Base-by-base conservation (phyloP, 108 stramenopile genomes). In the Cyclotella distinguenda region DNA sequence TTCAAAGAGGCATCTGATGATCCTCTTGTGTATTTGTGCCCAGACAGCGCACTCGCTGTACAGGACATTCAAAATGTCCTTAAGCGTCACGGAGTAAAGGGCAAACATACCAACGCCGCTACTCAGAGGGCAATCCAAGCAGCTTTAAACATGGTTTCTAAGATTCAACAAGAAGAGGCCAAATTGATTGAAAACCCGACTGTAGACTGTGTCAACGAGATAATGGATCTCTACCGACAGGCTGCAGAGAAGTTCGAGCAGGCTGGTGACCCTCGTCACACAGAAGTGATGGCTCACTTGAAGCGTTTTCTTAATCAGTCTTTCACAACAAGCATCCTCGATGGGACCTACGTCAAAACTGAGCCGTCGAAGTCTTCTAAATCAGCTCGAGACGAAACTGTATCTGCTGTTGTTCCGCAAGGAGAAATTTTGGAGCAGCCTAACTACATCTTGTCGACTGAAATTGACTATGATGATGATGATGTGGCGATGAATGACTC, bases 141-240 rank as follows among this genome's bases (percentile, higher is more conserved):
- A 62, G 94, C 94, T 9, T 60, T 95, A 11, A 86, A 85, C 36
- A 68, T 95, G 78, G 91, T 95, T 3, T 84, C 83, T 56, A 79
- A 86, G 60, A 95, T 95, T 66, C 88, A 91, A 72, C 85, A 84
- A 12, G 92, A 89, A 75, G 94, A 95, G 58, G 67, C 79, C 42
- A 82, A 85, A 31, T 62, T 92, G 21, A 77, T 89, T 42, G 83
- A 90, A 22, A 73, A 87, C 32, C 89, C 94, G 11, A 78, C 72
- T 44, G 81, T 86, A 25, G 86, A 91, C 19, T 58, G 83, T 9
- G 91, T 95, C 21, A 91, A 88, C 58, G 87, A 89, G 55, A 95
- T 95, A 46, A 95, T 95, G 94, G 94, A 95, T 69, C 56, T 95
- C 57, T 95, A 91, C 66, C 76, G 94, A 36, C 90, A 92, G 55